These are phyloP conservation scores for Fusarium begoniae DNA, from an alignment of 2,329 filamentous ascomycete genomes.

Conservation along the genomic window DNA sequence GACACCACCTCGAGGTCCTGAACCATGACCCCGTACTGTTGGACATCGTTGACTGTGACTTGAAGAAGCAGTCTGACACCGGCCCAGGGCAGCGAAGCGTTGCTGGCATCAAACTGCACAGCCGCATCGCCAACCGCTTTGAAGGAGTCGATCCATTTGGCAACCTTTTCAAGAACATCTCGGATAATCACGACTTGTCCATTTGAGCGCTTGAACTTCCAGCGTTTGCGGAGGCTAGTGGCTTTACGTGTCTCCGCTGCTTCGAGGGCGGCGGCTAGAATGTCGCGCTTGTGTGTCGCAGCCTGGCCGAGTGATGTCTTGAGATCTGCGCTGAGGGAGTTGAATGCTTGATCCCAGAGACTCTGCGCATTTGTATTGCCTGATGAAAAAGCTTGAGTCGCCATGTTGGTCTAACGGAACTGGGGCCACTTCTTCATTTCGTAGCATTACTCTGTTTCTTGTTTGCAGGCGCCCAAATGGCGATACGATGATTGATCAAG, in stretches of 20 bases:
- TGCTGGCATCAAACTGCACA: slow-evolving; percentile 1
- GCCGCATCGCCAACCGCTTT: background rate
- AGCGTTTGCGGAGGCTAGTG: background rate
- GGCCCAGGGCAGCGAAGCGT: slow-evolving; percentile 6
- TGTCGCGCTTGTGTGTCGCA: background rate
- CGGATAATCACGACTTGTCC: slow-evolving; percentile 2
- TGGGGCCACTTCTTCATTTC: rapidly evolving
- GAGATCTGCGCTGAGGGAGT: background rate
- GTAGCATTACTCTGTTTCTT: background rate
- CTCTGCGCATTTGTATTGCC: background rate
- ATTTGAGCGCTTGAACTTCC: slow-evolving; percentile 11
- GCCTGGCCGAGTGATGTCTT: background rate
- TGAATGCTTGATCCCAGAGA: background rate
- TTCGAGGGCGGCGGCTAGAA: background rate
- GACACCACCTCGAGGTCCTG: background rate
- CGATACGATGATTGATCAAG: no score
- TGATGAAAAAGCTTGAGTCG: background rate
- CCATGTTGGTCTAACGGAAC: rapidly evolving
- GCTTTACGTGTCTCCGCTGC: background rate
- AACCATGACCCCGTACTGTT: background rate
- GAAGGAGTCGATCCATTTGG: slow-evolving; percentile 12
- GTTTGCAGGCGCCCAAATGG: background rate
- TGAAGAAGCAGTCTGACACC: slow-evolving; percentile 8
- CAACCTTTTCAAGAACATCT: slow-evolving; percentile 7
- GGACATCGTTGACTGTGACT: background rate